These are phyloP conservation scores for Gypsophila paniculata DNA, from an alignment of 179 eudicot genomes.

Conservation along the genomic window DNA sequence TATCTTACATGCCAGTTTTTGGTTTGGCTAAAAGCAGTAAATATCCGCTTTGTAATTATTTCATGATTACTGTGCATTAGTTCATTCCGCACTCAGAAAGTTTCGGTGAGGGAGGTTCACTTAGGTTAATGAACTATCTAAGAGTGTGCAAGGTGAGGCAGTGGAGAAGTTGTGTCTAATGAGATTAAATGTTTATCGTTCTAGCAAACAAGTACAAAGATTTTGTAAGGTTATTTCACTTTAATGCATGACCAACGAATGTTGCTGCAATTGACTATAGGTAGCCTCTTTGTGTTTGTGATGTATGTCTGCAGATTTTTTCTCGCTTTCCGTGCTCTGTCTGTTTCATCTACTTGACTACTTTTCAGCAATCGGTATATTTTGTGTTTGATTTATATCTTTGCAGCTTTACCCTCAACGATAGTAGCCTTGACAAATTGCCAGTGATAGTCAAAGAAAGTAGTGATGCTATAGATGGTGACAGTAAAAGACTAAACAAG, in stretches of 20 bases:
- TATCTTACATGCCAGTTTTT: no score
- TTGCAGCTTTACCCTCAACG: constrained; percentile 27
- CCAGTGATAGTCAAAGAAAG: constrained; percentile 29
- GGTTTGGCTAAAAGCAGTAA: no score
- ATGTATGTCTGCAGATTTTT: neutral
- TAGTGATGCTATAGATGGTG: constrained; percentile 46
- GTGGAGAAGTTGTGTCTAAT: neutral
- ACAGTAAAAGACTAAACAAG: constrained; percentile 59
- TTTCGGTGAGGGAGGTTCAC: neutral
- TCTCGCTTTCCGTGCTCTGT: neutral
- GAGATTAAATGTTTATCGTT: neutral
- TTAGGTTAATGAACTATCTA: neutral
- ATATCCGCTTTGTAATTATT: neutral
- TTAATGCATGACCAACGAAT: neutral
- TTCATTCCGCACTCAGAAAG: neutral
- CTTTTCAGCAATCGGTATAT: neutral
- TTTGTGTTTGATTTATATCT: constrained; percentile 10
- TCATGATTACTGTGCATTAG: neutral
- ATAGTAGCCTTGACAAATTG: constrained; percentile 28
- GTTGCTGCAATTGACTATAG: neutral
- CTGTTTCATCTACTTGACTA: neutral
- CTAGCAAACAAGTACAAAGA: neutral
- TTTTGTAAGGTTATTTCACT: neutral
- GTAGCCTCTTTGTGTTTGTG: neutral
- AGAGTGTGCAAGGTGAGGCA: neutral